A percentile compares a stretch with the other conserved stretches of the same genome.
These are phyloP conservation scores for Ceratocystis harringtonii DNA, from an alignment of 2,329 filamentous ascomycete species.

Conservation along the genomic window DNA sequence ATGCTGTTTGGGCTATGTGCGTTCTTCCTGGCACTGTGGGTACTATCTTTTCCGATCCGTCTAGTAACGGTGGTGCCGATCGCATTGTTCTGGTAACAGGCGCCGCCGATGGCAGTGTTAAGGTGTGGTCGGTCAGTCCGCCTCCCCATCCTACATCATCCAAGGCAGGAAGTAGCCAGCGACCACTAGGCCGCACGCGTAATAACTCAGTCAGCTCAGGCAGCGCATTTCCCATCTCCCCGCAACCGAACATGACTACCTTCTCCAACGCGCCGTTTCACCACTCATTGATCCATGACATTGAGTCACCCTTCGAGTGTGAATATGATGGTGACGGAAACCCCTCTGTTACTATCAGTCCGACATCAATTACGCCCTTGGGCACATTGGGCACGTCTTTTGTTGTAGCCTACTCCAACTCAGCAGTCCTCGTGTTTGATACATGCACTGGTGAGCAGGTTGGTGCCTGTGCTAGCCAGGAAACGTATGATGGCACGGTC, in stretches of 20 bases:
- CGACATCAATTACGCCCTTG: constrained; percentile 87
- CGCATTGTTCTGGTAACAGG: constrained; percentile 83
- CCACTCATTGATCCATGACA: constrained; percentile 76
- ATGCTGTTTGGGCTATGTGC: constrained; percentile 91
- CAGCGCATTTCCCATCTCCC: constrained; percentile 77
- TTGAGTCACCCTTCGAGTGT: constrained; percentile 39
- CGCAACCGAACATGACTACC: constrained; percentile 59
- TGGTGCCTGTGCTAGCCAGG: constrained; percentile 79
- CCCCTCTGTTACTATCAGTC: constrained; percentile 45
- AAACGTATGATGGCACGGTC: constrained; percentile 77
- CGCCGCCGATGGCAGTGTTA: constrained; percentile 76
- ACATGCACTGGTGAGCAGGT: constrained; percentile 84
- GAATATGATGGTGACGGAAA: constrained; percentile 29
- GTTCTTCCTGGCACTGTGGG: constrained; percentile 75
- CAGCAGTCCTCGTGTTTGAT: constrained; percentile 81
- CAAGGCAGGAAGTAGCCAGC: constrained; percentile 41
- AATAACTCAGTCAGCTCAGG: constrained; percentile 91
- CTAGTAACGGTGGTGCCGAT: constrained; percentile 64
- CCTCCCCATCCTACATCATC: constrained; percentile 76
- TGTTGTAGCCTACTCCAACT: constrained; percentile 83
- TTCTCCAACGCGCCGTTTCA: constrained; percentile 77
- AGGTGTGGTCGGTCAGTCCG: constrained; percentile 86
- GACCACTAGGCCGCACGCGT: constrained; percentile 49
- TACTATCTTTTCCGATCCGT: constrained; percentile 62
- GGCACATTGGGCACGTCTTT: constrained; percentile 71